Evolutionary conservation across 1,284 basidiomycete genomes (phyloP).

Genomic region (Anthracocystis panici-leucophaei): DNA sequence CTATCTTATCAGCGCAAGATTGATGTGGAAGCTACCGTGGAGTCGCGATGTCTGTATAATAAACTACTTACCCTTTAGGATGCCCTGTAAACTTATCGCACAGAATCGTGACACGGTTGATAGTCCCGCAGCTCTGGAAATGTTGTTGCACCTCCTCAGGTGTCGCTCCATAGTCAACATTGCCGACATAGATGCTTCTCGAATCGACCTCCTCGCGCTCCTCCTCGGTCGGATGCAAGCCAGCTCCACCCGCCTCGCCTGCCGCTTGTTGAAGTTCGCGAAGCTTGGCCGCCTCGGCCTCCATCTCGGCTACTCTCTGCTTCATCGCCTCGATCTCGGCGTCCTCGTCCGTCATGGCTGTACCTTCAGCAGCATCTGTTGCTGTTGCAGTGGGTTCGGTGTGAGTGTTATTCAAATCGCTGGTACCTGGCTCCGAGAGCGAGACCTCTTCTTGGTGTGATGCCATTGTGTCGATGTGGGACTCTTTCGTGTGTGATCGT

Average conservation of each 20-base stretch:
- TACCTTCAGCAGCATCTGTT: constrained; percentile 13
- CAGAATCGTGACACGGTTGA: constrained; percentile 98
- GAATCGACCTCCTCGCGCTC: constrained; percentile 79
- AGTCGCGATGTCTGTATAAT: neutral
- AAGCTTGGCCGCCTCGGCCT: constrained; percentile 86
- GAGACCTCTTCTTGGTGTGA: constrained; percentile 49
- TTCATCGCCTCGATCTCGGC: constrained; percentile 80
- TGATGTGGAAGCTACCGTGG: neutral
- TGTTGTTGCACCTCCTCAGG: constrained; percentile 98
- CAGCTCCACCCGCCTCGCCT: constrained; percentile 71
- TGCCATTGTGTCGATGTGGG: constrained; percentile 25
- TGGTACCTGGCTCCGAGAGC: constrained; percentile 42
- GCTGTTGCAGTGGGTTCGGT: constrained; percentile 1
- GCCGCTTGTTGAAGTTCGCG: constrained; percentile 90
- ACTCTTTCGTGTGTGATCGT: neutral
- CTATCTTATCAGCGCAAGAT: too few relatives aligned
- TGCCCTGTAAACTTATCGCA: constrained; percentile 99
- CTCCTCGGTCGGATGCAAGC: constrained; percentile 59
- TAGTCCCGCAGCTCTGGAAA: constrained; percentile 96
- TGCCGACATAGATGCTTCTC: constrained; percentile 94
- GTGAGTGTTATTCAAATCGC: constrained; percentile 25
- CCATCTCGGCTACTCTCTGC: constrained; percentile 82
- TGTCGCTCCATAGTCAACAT: constrained; percentile 97
- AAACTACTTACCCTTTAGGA: constrained; percentile 86
- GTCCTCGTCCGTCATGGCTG: constrained; percentile 58